A percentile compares a stretch with the other conserved stretches of the same genome.
Evolutionary conservation across 148 eudicot genomes (phyloP).

Genomic region (Beta vulgaris): DNA sequence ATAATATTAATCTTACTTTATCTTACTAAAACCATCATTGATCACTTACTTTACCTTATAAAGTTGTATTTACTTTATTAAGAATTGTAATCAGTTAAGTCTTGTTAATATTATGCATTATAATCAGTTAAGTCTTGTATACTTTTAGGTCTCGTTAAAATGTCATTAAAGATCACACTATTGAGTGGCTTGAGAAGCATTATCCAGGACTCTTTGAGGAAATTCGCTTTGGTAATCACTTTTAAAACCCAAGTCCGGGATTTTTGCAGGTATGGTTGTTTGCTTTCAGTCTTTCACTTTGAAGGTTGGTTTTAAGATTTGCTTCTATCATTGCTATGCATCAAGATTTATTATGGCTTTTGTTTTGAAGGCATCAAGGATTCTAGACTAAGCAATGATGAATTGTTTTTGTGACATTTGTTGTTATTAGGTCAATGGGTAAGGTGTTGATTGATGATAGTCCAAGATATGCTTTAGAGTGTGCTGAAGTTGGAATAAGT

Average conservation of each 20-base stretch:
- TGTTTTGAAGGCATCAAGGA: not conserved
- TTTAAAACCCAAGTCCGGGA: constrained; percentile 77
- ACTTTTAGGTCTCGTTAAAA: constrained; percentile 69
- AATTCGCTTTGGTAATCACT: constrained; percentile 88
- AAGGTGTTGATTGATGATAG: constrained; percentile 80
- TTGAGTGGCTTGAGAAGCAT: constrained; percentile 76
- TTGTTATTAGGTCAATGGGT: constrained; percentile 61
- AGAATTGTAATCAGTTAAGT: no score
- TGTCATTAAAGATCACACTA: constrained; percentile 75
- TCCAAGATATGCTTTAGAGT: constrained; percentile 73
- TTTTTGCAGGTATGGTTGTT: constrained; percentile 56
- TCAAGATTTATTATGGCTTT: not conserved
- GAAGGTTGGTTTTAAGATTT: not conserved
- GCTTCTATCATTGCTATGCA: not conserved
- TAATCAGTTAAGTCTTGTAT: constrained; percentile 19
- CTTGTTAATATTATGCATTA: not conserved
- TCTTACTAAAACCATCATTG: no score
- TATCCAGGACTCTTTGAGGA: constrained; percentile 71
- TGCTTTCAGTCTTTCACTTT: not conserved
- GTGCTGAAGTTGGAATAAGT: constrained; percentile 69
- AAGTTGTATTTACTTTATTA: no score
- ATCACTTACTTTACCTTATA: no score
- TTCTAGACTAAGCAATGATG: not conserved
- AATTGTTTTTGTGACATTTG: not conserved
- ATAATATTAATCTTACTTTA: no score